Percentiles rank a stretch among this genome's conserved stretches.
phyloP scores from a whole-genome alignment of 2,329 filamentous ascomycete species.

The Aschersonia sp. region DNA sequence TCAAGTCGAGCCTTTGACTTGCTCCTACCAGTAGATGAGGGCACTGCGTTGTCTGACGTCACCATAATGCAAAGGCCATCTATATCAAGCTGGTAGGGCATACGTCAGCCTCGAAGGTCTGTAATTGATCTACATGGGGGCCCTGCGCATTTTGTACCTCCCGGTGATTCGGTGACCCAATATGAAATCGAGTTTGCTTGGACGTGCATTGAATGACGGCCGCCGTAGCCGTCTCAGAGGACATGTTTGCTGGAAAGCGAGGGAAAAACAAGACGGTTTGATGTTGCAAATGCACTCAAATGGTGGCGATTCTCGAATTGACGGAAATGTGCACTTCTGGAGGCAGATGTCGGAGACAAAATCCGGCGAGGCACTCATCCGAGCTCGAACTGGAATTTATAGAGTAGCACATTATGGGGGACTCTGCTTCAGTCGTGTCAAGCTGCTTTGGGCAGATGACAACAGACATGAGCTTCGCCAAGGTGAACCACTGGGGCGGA shows the following conservation, averaged over 20 bases:
- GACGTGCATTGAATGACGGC: conserved; percentile 46
- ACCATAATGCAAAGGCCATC: conserved; percentile 61
- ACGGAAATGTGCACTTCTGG: too few species aligned
- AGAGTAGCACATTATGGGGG: too few species aligned
- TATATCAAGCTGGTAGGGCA: conserved; percentile 42
- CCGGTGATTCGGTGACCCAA: conserved; percentile 35
- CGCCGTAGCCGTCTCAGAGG: conserved; percentile 33
- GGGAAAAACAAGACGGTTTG: not conserved
- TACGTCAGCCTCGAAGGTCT: not conserved
- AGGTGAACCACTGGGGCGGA: too few species aligned
- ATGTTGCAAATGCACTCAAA: too few species aligned
- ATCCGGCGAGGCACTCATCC: too few species aligned
- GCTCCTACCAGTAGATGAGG: conserved; percentile 28
- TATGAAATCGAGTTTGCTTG: conserved; percentile 55
- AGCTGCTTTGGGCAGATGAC: too few species aligned
- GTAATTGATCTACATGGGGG: not conserved
- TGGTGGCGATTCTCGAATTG: too few species aligned
- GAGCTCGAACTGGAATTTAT: too few species aligned
- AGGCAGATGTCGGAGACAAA: too few species aligned
- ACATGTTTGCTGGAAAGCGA: conserved; percentile 22
- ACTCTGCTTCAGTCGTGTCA: too few species aligned
- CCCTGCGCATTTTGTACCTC: conserved; percentile 27
- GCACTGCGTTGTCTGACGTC: conserved; percentile 22
- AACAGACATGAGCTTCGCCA: too few species aligned
- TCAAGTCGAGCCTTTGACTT: conserved; percentile 30